Conservation (phyloP, 139 green algal species). For the Parachlorella kessleri region DNA sequence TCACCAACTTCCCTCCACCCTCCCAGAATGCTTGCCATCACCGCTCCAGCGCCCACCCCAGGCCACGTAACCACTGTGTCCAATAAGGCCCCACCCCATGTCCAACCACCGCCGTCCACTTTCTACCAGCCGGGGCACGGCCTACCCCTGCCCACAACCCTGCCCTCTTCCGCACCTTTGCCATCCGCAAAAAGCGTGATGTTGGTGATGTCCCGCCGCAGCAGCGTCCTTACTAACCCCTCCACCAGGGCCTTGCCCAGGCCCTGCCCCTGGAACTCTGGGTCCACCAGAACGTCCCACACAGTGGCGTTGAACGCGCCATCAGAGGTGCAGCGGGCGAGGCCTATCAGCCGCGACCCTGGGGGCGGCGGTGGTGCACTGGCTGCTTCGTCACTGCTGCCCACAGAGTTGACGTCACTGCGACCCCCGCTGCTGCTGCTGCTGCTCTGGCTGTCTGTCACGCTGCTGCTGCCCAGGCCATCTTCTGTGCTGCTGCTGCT, state of each 20-base stretch:
- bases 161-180: conserved; percentile 40
- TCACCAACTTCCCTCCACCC: no score
- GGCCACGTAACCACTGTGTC: no score
- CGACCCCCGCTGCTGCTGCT: neutral
- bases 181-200: conserved; percentile 97
- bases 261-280: conserved; percentile 89
- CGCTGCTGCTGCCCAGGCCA: conserved; percentile 6
- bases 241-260: conserved; percentile 95
- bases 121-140: no score
- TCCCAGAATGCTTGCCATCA: no score
- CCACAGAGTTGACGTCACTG: neutral
- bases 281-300: conserved; percentile 96
- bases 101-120: no score
- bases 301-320: conserved; percentile 98
- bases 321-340: conserved; percentile 90
- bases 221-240: conserved; percentile 84
- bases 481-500: no score
- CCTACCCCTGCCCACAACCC: neutral
- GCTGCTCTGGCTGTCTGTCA: conserved; percentile 1
- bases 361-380: no score
- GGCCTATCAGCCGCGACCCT: conserved; percentile 68
- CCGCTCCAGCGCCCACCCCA: no score
- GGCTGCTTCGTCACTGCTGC: no score
- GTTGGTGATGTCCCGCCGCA: conserved; percentile 92
- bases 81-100: no score